Base-by-base conservation (phyloP, 2,329 filamentous ascomycete species). In the Botryosphaeria dothidea region DNA sequence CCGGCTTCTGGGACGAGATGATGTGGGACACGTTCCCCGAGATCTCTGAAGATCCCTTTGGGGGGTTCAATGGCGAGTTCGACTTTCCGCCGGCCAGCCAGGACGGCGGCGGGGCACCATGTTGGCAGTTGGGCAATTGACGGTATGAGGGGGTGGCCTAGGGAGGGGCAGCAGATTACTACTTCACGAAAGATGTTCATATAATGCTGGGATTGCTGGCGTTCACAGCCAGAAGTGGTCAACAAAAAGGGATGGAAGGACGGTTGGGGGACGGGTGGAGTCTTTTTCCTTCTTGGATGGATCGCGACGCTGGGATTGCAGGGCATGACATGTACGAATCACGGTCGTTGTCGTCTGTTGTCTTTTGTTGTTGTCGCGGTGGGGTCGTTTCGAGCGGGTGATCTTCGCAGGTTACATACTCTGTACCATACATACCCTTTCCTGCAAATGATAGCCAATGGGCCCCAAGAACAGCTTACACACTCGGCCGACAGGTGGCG, bases 1-100 rank as follows among this genome's bases (percentile, higher is more conserved):
- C 58, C 38, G 71, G 68, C 11, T 77, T 78, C 65, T 79, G 77
- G 77, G 76, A 78, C 64, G 75, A 78, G 56, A 78, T 78, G 75
- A 77, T 78, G 74, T 79, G 77, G 77, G 77, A 79, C 52, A 77
- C 75, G 0, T 61, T 77, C 21, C 75, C 75, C 4, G 75, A 78
- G 62, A 74, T 77, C 70, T 69, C 75, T 17, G 76, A 78, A 46
- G 70, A 71, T 15, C 74, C 75, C 3, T 76, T 74, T 66, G 73
- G 74, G 1, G 56, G 76, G 3, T 69, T 68, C 21, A 75, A 75
- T 25, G 76, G 73, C 45, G 76, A 77, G 15, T 78, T 73, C 60
- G 71, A 72, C 29, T 52, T 58, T 15, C 62, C 62, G 8, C 38
- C 51, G 41, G 43, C 52, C 21, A 65, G 62, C 43, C 36, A 56